Conservation (phyloP, 257 asterid species). For the Ilex aquifolium region DNA sequence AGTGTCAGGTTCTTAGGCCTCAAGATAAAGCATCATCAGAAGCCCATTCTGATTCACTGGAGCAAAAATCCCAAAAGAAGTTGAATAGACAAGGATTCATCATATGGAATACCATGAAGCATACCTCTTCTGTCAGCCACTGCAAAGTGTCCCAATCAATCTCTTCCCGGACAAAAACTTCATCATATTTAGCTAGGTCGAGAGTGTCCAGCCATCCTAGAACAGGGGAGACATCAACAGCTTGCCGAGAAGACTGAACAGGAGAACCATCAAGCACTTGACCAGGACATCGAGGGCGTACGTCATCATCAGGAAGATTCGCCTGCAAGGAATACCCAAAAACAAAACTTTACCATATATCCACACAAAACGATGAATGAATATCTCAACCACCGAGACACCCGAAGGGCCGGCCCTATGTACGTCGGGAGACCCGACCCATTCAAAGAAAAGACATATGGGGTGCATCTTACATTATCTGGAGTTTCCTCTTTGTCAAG, state of each 20-base stretch:
- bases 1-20: too few relatives aligned
- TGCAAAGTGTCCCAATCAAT: constrained; percentile 80
- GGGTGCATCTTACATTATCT: constrained; percentile 30
- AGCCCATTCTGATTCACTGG: too few relatives aligned
- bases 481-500: constrained; percentile 54
- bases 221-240: constrained; percentile 42
- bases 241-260: constrained; percentile 28
- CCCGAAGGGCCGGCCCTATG: too few relatives aligned
- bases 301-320: constrained; percentile 27
- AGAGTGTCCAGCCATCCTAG: constrained; percentile 64
- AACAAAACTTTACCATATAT: neutral
- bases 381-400: too few relatives aligned
- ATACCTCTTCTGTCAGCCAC: constrained; percentile 87
- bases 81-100: neutral
- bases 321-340: constrained; percentile 36
- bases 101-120: constrained; percentile 2
- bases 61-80: too few relatives aligned
- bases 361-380: too few relatives aligned
- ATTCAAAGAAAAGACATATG: neutral
- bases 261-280: constrained; percentile 68
- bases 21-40: too few relatives aligned
- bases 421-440: too few relatives aligned
- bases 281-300: constrained; percentile 44
- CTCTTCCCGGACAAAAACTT: constrained; percentile 61
- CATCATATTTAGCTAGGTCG: constrained; percentile 81